Evolutionary conservation across 169 alveolate species (phyloP).

Genomic region (Eimeria praecox): DNA sequence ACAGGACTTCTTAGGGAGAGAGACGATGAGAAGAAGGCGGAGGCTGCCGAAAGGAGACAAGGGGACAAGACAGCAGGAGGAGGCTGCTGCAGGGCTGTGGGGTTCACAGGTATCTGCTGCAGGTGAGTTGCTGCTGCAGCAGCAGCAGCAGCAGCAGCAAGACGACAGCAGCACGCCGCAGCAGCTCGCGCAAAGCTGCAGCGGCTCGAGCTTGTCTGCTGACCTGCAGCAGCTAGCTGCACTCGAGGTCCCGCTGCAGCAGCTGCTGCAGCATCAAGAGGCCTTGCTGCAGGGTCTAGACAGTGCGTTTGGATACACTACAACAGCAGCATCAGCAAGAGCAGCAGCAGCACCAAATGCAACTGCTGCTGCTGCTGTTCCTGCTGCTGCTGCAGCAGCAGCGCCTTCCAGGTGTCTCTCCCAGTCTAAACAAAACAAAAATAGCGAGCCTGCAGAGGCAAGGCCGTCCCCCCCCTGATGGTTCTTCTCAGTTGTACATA

Average conservation of each 20-base stretch:
- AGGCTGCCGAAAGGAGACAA: neutral
- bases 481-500: no score
- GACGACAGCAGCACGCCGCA: constrained; percentile 35
- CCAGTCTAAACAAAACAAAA: neutral
- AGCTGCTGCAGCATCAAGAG: constrained; percentile 16
- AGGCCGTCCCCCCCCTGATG: neutral
- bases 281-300: constrained; percentile 45
- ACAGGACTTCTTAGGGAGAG: neutral
- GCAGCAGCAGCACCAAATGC: no score
- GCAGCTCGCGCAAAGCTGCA: constrained; percentile 50
- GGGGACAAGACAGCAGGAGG: neutral
- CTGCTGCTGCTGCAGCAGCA: neutral
- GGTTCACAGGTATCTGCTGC: neutral
- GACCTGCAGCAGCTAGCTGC: constrained; percentile 1
- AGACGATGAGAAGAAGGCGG: neutral
- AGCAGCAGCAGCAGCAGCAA: constrained; percentile 3
- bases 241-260: constrained; percentile 26
- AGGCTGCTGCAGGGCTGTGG: neutral
- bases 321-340: neutral
- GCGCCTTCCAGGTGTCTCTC: neutral
- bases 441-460: neutral
- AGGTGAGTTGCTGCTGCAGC: neutral
- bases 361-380: neutral
- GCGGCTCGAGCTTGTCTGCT: neutral
- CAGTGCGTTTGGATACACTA: neutral